phyloP scores from a whole-genome alignment of 495 filamentous ascomycete genomes.

The Sabuloglossum arenarium region DNA sequence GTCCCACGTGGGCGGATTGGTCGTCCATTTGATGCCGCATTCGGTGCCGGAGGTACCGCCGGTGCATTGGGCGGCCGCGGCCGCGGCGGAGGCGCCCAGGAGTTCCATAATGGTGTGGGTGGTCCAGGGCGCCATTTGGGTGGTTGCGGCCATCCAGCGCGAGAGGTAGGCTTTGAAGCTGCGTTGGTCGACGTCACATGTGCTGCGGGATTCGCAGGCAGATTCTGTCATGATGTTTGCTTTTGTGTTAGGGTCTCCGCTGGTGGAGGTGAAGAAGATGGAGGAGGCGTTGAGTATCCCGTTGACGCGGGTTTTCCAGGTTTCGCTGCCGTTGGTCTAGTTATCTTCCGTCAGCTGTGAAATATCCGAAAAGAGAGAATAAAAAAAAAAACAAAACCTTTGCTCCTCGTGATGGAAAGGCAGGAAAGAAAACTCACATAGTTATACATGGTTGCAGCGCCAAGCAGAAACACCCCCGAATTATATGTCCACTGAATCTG shows the following conservation, averaged over 20 bases:
- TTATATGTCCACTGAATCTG: conserved; percentile 50
- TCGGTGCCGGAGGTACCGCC: conserved; percentile 34
- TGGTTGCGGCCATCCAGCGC: conserved; percentile 53
- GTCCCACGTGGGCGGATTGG: conserved; percentile 31
- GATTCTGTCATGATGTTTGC: conserved; percentile 40
- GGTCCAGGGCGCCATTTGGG: conserved; percentile 52
- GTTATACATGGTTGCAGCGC: conserved; percentile 50
- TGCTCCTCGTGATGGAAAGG: no score
- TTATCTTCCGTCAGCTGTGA: no score
- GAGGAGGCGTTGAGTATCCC: conserved; percentile 33
- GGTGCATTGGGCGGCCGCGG: conserved; percentile 43
- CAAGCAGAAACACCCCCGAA: conserved; percentile 42
- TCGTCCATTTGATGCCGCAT: conserved; percentile 54
- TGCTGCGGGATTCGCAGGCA: conserved; percentile 40
- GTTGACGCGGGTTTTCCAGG: conserved; percentile 32
- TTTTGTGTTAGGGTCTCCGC: no score
- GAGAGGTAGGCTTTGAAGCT: conserved; percentile 65
- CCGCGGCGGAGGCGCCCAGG: conserved; percentile 38
- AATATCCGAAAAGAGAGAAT: no score
- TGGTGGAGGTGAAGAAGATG: conserved; percentile 31
- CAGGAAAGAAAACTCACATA: conserved; percentile 20
- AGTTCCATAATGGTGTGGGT: conserved; percentile 35
- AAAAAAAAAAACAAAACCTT: no score
- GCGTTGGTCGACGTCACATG: conserved; percentile 51
- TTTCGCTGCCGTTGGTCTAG: conserved; percentile 22